Percentiles rank a stretch among this genome's conserved stretches.
These are phyloP conservation scores for Phytophthora fragariaefolia DNA, from an alignment of 352 stramenopile species.

Conservation along the genomic window DNA sequence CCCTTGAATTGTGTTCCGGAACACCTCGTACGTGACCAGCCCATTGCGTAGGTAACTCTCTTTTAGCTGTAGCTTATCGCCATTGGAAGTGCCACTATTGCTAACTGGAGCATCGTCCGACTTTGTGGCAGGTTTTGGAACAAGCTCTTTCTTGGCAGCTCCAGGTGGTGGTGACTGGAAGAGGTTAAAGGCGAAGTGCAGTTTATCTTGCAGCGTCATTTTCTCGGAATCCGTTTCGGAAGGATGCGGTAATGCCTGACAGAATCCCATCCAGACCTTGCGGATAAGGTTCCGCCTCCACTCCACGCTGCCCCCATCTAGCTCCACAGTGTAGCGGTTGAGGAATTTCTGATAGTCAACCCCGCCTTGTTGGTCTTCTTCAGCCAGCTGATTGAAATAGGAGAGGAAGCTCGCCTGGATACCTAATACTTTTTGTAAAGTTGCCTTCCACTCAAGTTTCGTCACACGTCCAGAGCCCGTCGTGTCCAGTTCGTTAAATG, in stretches of 20 bases:
- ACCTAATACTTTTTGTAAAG: constrained; percentile 59
- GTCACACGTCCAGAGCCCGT: constrained; percentile 49
- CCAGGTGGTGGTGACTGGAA: constrained; percentile 46
- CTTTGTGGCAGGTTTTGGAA: constrained; percentile 13
- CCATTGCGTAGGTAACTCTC: constrained; percentile 59
- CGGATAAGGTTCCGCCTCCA: constrained; percentile 73
- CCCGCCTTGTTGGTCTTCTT: constrained; percentile 45
- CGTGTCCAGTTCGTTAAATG: constrained; percentile 56
- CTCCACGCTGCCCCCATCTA: constrained; percentile 63
- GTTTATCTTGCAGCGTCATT: constrained; percentile 64
- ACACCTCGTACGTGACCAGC: constrained; percentile 80
- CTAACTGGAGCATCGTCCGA: constrained; percentile 5
- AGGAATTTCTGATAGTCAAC: constrained; percentile 83
- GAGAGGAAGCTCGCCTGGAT: constrained; percentile 75
- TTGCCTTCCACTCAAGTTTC: constrained; percentile 76
- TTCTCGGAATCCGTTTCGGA: constrained; percentile 51
- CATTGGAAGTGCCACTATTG: constrained; percentile 15
- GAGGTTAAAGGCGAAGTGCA: constrained; percentile 75
- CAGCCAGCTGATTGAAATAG: constrained; percentile 73
- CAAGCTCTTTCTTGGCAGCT: constrained; percentile 27
- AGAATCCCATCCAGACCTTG: constrained; percentile 78
- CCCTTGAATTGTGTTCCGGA: constrained; percentile 72
- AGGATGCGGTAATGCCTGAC: constrained; percentile 51
- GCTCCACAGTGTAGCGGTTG: constrained; percentile 75
- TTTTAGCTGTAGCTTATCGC: constrained; percentile 22